Conservation (phyloP, 371 early-diverging fungal species). For the Circinella minor region DNA sequence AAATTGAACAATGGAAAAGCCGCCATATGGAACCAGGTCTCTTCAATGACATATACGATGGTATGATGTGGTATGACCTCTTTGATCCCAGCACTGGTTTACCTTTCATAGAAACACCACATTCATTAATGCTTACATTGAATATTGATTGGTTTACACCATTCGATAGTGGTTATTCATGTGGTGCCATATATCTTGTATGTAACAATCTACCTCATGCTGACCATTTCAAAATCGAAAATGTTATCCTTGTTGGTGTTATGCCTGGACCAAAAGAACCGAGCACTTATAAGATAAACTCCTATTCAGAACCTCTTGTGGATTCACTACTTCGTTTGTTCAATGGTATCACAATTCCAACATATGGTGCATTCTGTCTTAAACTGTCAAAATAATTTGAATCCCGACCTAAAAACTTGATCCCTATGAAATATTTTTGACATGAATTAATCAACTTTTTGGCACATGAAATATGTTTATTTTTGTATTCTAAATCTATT, state of each 20-base stretch:
- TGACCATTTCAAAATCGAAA: slow-evolving; percentile 8
- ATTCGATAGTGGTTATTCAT: background rate
- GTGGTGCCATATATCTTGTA: slow-evolving; percentile 17
- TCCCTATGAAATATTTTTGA: too few relatives aligned
- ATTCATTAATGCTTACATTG: slow-evolving; percentile 9
- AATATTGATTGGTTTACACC: slow-evolving; percentile 25
- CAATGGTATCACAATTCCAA: slow-evolving; percentile 14
- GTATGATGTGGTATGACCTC: too few relatives aligned
- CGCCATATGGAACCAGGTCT: too few relatives aligned
- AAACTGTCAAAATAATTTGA: too few relatives aligned
- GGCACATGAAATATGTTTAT: too few relatives aligned
- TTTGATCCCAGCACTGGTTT: too few relatives aligned
- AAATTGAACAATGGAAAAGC: too few relatives aligned
- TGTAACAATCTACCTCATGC: slow-evolving; percentile 20
- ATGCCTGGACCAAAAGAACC: slow-evolving; percentile 24
- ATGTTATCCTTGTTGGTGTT: slow-evolving; percentile 20
- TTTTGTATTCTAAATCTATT: too few relatives aligned
- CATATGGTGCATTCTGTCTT: too few relatives aligned
- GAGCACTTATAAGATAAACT: slow-evolving; percentile 11
- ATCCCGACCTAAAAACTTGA: too few relatives aligned
- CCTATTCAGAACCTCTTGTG: slow-evolving; percentile 18
- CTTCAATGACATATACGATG: too few relatives aligned
- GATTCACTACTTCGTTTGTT: slow-evolving; percentile 10
- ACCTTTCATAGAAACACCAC: background rate
- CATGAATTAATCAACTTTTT: too few relatives aligned